These are phyloP conservation scores for Catunica adiposa DNA, from an alignment of 2,329 filamentous ascomycete genomes.

Conservation along the genomic window DNA sequence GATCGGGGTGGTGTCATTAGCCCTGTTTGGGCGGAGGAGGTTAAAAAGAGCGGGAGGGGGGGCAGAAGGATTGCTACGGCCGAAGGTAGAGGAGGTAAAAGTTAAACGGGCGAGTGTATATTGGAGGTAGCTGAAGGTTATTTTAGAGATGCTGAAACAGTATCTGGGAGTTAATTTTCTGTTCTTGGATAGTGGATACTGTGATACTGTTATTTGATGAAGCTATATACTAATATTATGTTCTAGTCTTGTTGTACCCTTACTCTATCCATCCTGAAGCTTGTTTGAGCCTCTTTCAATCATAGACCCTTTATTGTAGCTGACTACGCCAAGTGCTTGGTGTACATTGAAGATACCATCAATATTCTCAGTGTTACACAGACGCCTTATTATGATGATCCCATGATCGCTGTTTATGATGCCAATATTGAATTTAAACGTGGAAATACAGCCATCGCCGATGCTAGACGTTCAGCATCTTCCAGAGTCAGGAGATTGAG, in stretches of 20 bases:
- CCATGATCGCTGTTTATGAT: constrained; percentile 19
- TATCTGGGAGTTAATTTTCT: constrained; percentile 39
- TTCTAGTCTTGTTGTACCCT: constrained; percentile 38
- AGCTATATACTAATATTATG: not conserved
- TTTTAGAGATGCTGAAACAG: constrained; percentile 34
- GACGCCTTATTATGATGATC: constrained; percentile 20
- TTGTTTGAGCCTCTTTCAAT: constrained; percentile 29
- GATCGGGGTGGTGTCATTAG: too few relatives aligned
- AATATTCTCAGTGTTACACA: constrained; percentile 29
- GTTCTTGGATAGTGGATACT: constrained; percentile 41
- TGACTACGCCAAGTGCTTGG: constrained; percentile 32
- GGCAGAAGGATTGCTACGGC: constrained; percentile 38
- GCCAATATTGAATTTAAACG: not conserved
- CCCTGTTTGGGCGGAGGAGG: constrained; percentile 40
- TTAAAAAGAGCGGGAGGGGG: constrained; percentile 26
- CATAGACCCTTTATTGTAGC: constrained; percentile 31
- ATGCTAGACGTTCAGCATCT: too few relatives aligned
- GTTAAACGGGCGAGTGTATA: constrained; percentile 33
- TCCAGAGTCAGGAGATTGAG: too few relatives aligned
- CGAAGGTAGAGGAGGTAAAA: constrained; percentile 40
- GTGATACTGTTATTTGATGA: not conserved
- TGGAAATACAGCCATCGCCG: not conserved
- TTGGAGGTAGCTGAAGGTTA: constrained; percentile 37
- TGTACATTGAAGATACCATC: constrained; percentile 26
- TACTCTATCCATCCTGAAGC: constrained; percentile 33